A percentile compares a stretch with the other conserved stretches of the same genome.
Evolutionary conservation across 1,139 yeast species (phyloP).

Genomic region (Yamadazyma diospyri): DNA sequence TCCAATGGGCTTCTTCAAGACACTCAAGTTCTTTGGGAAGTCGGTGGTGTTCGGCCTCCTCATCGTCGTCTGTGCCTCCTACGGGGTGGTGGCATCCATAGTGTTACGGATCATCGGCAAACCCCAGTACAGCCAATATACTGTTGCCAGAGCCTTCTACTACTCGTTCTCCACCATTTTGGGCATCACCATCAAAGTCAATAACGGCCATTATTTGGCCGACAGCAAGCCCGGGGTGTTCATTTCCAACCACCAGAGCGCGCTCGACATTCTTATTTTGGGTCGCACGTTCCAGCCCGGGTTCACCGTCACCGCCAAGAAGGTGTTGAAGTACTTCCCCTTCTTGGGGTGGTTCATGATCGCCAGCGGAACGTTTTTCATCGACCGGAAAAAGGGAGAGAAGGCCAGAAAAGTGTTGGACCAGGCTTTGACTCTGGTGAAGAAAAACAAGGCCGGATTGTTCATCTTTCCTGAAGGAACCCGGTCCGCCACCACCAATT

Average conservation of each 20-base stretch:
- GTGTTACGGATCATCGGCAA: conserved; percentile 66
- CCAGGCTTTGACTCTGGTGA: conserved; percentile 60
- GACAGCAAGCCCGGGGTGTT: conserved; percentile 74
- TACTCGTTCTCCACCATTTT: conserved; percentile 53
- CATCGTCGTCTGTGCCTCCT: conserved; percentile 59
- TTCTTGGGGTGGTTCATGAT: conserved; percentile 95
- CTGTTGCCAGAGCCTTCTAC: conserved; percentile 83
- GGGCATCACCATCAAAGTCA: conserved; percentile 68
- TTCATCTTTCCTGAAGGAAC: conserved; percentile 97
- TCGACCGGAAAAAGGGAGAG: conserved; percentile 77
- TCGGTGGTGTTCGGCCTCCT: conserved; percentile 51
- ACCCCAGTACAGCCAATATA: conserved; percentile 80
- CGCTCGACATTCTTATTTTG: conserved; percentile 74
- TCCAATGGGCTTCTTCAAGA: conserved; percentile 6
- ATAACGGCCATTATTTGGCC: conserved; percentile 48
- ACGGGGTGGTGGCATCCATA: conserved; percentile 77
- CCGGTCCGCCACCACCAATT: conserved; percentile 67
- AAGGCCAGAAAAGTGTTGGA: conserved; percentile 75
- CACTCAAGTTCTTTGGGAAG: conserved; percentile 49
- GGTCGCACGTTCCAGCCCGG: conserved; percentile 85
- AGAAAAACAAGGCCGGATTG: conserved; percentile 60
- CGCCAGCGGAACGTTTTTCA: conserved; percentile 84
- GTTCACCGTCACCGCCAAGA: conserved; percentile 90
- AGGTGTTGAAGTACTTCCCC: conserved; percentile 80
- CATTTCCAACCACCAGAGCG: conserved; percentile 89